Evolutionary conservation across 23 red algal species (phyloP).

Genomic region (Cyanidioschyzon merolae): DNA sequence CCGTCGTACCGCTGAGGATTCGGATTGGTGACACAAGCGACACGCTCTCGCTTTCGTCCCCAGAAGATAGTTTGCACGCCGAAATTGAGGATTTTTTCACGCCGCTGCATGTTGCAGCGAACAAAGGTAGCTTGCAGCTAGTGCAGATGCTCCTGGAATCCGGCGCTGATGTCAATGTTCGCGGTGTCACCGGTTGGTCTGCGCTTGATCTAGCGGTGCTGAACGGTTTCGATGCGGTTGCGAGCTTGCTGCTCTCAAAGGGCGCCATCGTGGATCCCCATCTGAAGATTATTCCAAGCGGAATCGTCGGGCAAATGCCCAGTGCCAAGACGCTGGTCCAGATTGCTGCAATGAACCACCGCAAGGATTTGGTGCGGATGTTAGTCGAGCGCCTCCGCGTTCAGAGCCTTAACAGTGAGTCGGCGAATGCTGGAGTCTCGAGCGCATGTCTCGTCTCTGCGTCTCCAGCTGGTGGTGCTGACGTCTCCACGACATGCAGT

Average conservation of each 20-base stretch:
- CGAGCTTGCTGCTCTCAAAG: constrained; percentile 2
- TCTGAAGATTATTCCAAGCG: not conserved
- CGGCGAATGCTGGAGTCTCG: not conserved
- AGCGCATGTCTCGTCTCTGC: too few relatives aligned
- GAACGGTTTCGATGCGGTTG: constrained; percentile 27
- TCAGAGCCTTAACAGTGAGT: too few relatives aligned
- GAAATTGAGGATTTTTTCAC: constrained; percentile 67
- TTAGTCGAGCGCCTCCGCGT: constrained; percentile 44
- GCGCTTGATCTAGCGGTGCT: constrained; percentile 83
- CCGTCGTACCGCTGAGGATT: constrained; percentile 42
- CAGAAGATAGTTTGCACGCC: constrained; percentile 30
- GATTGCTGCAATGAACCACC: constrained; percentile 42
- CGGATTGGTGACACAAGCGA: constrained; percentile 16
- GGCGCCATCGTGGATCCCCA: constrained; percentile 31
- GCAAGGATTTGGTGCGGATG: constrained; percentile 68
- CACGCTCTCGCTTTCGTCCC: not conserved
- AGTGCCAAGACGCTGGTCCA: constrained; percentile 68
- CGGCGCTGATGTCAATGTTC: constrained; percentile 63
- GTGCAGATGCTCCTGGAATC: constrained; percentile 44
- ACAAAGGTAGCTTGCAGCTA: constrained; percentile 50
- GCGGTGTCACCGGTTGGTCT: constrained; percentile 67
- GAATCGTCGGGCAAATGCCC: not conserved
- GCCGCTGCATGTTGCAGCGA: constrained; percentile 66
- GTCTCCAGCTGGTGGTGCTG: too few relatives aligned
- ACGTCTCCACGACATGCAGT: too few relatives aligned